A percentile compares a stretch with the other conserved stretches of the same genome.
phyloP scores from a whole-genome alignment of 805 yeast species.

The Barnettozyma vustinii region DNA sequence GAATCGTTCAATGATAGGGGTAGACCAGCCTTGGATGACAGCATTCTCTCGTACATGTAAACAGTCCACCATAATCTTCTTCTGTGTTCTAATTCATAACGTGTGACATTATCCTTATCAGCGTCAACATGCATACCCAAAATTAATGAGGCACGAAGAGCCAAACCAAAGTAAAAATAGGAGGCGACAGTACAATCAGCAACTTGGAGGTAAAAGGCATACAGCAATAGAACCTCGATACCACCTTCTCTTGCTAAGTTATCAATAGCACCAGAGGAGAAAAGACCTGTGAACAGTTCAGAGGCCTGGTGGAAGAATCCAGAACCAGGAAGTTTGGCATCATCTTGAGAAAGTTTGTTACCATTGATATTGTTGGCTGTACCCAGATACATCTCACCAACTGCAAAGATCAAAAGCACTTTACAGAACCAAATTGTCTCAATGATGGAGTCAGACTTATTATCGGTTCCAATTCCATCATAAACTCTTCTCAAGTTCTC shows the following conservation, averaged over 20 bases:
- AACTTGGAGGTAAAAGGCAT: conserved; percentile 76
- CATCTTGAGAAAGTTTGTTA: conserved; percentile 20
- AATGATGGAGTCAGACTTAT: conserved; percentile 45
- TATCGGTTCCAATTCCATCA: conserved; percentile 33
- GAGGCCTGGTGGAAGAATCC: conserved; percentile 76
- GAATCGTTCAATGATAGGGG: conserved; percentile 78
- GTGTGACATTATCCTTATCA: conserved; percentile 58
- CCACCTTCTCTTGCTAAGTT: conserved; percentile 77
- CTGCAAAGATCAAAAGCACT: conserved; percentile 63
- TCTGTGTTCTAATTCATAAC: conserved; percentile 75
- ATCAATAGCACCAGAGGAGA: conserved; percentile 76
- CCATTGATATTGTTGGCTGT: conserved; percentile 64
- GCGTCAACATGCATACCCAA: conserved; percentile 82
- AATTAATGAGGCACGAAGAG: conserved; percentile 64
- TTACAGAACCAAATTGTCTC: conserved; percentile 83
- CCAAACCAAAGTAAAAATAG: conserved; percentile 74
- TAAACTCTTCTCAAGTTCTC: conserved; percentile 59
- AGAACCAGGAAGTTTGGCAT: conserved; percentile 65
- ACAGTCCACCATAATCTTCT: conserved; percentile 85
- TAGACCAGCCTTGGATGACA: conserved; percentile 76
- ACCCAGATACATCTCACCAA: conserved; percentile 80
- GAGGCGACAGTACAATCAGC: conserved; percentile 83
- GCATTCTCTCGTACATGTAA: conserved; percentile 78
- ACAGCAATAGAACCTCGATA: conserved; percentile 65
- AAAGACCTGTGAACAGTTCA: conserved; percentile 69